A percentile compares a stretch with the other conserved stretches of the same genome.
Conservation (phyloP, 108 stramenopile species). For the Nitzschia putrida region DNA sequence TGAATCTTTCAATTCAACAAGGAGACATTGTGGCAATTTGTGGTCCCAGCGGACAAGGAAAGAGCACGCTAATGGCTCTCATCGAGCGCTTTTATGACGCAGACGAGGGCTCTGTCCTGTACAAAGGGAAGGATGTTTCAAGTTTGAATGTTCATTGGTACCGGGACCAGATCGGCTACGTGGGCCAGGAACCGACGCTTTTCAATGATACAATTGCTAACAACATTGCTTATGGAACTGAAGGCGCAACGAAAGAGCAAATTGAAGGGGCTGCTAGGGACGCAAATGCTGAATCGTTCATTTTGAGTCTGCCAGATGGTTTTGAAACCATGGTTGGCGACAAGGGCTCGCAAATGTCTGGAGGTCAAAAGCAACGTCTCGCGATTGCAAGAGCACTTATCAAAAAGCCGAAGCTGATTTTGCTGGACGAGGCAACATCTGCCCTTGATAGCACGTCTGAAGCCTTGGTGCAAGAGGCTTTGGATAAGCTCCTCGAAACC, state of each 20-base stretch:
- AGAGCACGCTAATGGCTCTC: constrained; percentile 86
- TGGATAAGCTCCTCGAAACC: constrained; percentile 63
- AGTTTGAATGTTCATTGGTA: constrained; percentile 63
- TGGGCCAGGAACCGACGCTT: constrained; percentile 88
- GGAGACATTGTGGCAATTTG: constrained; percentile 92
- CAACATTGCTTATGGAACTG: constrained; percentile 90
- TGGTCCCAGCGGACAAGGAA: constrained; percentile 78
- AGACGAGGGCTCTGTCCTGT: constrained; percentile 64
- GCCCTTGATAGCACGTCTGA: constrained; percentile 76
- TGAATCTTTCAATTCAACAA: constrained; percentile 69
- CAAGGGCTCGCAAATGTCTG: constrained; percentile 77
- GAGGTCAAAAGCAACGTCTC: constrained; percentile 94
- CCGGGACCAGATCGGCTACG: constrained; percentile 79
- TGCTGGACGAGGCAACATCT: constrained; percentile 89
- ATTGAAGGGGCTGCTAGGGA: constrained; percentile 81
- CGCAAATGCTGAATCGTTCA: constrained; percentile 92
- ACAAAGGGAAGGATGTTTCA: constrained; percentile 82
- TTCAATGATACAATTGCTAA: constrained; percentile 88
- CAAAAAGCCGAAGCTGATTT: constrained; percentile 71
- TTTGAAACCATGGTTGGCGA: constrained; percentile 93
- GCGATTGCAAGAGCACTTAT: constrained; percentile 90
- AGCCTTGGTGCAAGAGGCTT: constrained; percentile 76
- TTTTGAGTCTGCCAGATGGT: constrained; percentile 70
- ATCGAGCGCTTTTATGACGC: constrained; percentile 95
- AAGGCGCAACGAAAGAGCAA: constrained; percentile 59